These are phyloP conservation scores for Microcos paniculata DNA, from an alignment of 345 rosid genomes.

Conservation along the genomic window DNA sequence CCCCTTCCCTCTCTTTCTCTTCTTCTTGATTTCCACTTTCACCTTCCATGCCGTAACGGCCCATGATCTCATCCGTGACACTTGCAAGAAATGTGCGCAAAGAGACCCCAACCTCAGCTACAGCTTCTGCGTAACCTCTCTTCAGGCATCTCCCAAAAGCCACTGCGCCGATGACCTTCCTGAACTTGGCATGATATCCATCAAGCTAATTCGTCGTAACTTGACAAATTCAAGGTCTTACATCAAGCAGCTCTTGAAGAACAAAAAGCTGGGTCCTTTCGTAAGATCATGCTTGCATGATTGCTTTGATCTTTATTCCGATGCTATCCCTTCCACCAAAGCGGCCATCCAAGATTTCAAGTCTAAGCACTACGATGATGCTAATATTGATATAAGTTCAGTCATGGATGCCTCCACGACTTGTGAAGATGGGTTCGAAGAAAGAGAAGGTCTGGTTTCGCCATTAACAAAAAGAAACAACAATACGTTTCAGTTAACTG, in stretches of 20 bases:
- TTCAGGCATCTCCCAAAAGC: conserved; percentile 34
- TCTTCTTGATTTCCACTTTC: conserved; percentile 6
- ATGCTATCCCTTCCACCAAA: conserved; percentile 32
- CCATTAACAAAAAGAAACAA: conserved; percentile 44
- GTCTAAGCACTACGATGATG: conserved; percentile 35
- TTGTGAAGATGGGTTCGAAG: conserved; percentile 64
- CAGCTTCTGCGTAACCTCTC: conserved; percentile 46
- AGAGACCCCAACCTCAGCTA: conserved; percentile 40
- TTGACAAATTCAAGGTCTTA: conserved; percentile 35
- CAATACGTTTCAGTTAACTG: conserved; percentile 41
- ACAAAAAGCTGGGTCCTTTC: conserved; percentile 32
- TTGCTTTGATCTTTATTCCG: conserved; percentile 55
- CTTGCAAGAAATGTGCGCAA: conserved; percentile 46
- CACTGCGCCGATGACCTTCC: conserved; percentile 29
- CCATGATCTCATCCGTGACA: conserved; percentile 31
- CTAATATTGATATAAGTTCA: conserved; percentile 42
- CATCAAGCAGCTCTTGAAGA: conserved; percentile 32
- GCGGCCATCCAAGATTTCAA: conserved; percentile 41
- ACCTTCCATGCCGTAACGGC: conserved; percentile 7
- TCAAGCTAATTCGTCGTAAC: conserved; percentile 36
- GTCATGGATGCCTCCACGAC: conserved; percentile 50
- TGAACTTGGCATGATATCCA: conserved; percentile 48
- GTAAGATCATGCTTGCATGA: conserved; percentile 36
- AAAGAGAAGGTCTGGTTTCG: conserved; percentile 34
- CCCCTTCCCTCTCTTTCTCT: conserved; percentile 7